Base-by-base conservation (phyloP, 2,329 filamentous ascomycete genomes). In the Pseudogymnoascus sp. region DNA sequence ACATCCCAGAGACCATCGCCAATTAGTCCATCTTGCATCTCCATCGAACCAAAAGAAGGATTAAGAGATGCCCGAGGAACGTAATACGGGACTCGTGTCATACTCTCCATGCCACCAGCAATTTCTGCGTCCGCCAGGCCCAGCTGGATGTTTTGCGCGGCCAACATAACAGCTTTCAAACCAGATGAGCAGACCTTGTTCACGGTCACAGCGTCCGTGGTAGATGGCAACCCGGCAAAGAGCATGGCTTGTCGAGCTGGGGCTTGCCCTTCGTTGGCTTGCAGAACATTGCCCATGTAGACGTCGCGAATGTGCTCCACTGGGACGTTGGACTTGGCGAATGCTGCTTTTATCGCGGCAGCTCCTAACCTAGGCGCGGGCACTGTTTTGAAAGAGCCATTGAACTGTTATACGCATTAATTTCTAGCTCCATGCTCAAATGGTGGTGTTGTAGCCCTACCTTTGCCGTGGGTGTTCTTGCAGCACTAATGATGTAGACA, bases 111-210 rank as follows among this genome's bases (percentile, higher is more conserved):
- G 61, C 94, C 94, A 65, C 94, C 94, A 1, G 94, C 94, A 6
- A 97, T 82, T 74, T 96, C 89, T 0, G 90, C 92, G 71, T 96
- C 90, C 12, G 91, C 85, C 8, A 96, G 81, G 4, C 93, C 93
- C 8, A 99, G 83, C 76, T 97, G 91, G 69, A 97, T 96, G 72
- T 96, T 94, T 72, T 96, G 91, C 0, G 93, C 93, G 1, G 93
- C 94, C 44, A 97, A 83, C 17, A 84, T 86, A 3, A 97, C 92
- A 1, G 93, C 90, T 76, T 99, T 99, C 67, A 99, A 80, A 4
- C 94, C 94, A 0, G 92, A 97, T 3, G 94, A 89, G 79, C 94
- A 99, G 64, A 99, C 94, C 78, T 99, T 99, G 82, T 99, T 99
- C 76, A 99, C 87, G 13, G 94, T 97, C 59, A 89, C 87, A 38